Evolutionary conservation across 192 early-diverging fungal genomes (phyloP), one percentile per base, ranked within the genome.

Genomic region (Mortierella antarctica): DNA sequence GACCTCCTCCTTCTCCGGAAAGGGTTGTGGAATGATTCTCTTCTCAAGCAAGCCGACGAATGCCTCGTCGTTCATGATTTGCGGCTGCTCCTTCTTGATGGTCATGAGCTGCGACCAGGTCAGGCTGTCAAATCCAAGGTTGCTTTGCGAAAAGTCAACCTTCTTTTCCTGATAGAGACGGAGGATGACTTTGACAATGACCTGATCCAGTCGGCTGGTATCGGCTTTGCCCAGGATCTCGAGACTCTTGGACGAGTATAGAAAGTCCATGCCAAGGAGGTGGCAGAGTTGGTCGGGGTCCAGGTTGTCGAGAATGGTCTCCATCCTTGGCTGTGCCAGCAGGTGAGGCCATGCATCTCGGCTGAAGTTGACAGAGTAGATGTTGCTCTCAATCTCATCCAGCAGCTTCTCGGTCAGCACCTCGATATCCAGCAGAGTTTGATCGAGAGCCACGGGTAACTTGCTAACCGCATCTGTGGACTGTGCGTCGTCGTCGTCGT

Each of bases 141-240:
- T 12, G 50, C 12, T 6, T 39, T 62, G 15, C 9, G 51, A 49
- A 9, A 72, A 80, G 11, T 23, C 21, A 17, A 80, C 1, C 42
- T 45, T 41, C 8, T 62, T 45, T 13, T 65, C 70, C 2, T 52
- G 17, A 23, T 57, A 62, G 6, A 80, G 47, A 8, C 77, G 48
- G 48, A 72, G 10, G 15, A 80, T 42, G 10, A 57, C 46, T 44
- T 68, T 67, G 21, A 80, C 70, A 6, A 72, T 46, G 39, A 72
- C 46, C 4, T 49, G 58, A 39, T 80, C 77, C 21, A 71, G 58
- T 41, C 55, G 65, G 6, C 53, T 72, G 5, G 59, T 39, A 14
- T 80, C 77, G 2, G 77, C 70, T 23, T 48, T 55, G 14, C 54
- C 65, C 8, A 80, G 13, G 52, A 80, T 80, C 65, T 80, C 70